Evolutionary conservation across 2,329 filamentous ascomycete species (phyloP), one percentile per base, ranked within the genome.

Genomic region (Ophiostoma australiae): DNA sequence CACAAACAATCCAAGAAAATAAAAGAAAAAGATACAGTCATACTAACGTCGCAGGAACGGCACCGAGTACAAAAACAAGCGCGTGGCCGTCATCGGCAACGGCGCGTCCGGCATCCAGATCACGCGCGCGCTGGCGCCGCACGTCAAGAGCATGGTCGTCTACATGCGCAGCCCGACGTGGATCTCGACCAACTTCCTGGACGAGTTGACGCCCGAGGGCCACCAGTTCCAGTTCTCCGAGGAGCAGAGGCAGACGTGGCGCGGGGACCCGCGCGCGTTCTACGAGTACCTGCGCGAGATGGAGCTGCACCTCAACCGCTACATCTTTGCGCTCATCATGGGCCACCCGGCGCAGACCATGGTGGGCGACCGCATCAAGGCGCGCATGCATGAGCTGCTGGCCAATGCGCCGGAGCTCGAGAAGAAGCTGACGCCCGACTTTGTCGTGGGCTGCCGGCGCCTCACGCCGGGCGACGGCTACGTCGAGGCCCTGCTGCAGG

Each of bases 81-180:
- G 79, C 7, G 82, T 86, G 41, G 81, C 82, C 3, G 76, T 88
- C n/a, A 82, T 88, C 67, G 86, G 86, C 15, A 85, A 78, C 48
- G 86, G 86, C 3, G 84, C 84, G 35, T 84, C 84, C 1, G 85
- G 82, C 0, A 81, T 85, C 1, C 85, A 87, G 74, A 80, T 87
- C 27, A 65, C 58, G 58, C 58, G 58, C 58, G 58, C 58, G 2
- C 58, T 73, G 4, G 70, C 72, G 1, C 67, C 71, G 6, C 55
- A 70, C 5, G 61, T 69, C 55, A 67, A 67, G 23, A 71, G 13
- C 39, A 39, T 67, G 37, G 39, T 31, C 1, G 35, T 71, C 69
- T 20, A 72, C 72, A 37, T 76, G 31, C 73, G 76, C 13, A 70
- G 61, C 17, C 73, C 74, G 15, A 75, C 73, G 31, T 78, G 74